Percentiles rank a stretch among this genome's conserved stretches.
Conservation (phyloP, 1,284 basidiomycete genomes). For the Tetrapyrgos nigripes region DNA sequence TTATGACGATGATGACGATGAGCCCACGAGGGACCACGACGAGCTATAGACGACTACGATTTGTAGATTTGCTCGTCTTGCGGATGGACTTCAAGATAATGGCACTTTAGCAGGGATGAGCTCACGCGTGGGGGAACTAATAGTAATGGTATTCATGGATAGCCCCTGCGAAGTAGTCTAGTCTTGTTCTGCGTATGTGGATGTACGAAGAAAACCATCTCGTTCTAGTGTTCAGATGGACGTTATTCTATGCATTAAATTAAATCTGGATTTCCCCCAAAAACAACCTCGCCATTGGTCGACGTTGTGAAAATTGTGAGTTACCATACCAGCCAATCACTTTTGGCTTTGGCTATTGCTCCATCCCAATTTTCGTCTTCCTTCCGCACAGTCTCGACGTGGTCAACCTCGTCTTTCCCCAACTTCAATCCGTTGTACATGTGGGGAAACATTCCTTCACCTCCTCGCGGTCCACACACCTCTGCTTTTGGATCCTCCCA, state of each 20-base stretch:
- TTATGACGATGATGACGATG: conserved; percentile 59
- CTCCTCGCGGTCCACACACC: conserved; percentile 48
- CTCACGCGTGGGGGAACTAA: neutral
- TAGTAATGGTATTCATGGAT: neutral
- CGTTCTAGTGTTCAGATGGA: neutral
- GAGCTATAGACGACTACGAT: conserved; percentile 59
- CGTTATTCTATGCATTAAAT: no score
- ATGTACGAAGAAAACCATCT: neutral
- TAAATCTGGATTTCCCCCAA: no score
- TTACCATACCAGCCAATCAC: conserved; percentile 6
- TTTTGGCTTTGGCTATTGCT: conserved; percentile 35
- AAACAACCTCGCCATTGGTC: no score
- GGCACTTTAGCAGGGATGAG: neutral
- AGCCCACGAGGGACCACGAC: conserved; percentile 66
- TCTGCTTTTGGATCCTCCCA: conserved; percentile 56
- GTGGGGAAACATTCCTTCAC: conserved; percentile 61
- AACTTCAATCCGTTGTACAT: conserved; percentile 55
- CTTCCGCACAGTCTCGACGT: conserved; percentile 45
- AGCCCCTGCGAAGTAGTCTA: neutral
- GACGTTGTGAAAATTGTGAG: no score
- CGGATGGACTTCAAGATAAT: neutral
- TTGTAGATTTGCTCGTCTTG: neutral
- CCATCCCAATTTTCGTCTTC: conserved; percentile 41
- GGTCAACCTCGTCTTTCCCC: conserved; percentile 50
- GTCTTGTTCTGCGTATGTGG: neutral